Evolutionary conservation across 805 yeast genomes (phyloP).

Genomic region (Zygotorulaspora danielsina): DNA sequence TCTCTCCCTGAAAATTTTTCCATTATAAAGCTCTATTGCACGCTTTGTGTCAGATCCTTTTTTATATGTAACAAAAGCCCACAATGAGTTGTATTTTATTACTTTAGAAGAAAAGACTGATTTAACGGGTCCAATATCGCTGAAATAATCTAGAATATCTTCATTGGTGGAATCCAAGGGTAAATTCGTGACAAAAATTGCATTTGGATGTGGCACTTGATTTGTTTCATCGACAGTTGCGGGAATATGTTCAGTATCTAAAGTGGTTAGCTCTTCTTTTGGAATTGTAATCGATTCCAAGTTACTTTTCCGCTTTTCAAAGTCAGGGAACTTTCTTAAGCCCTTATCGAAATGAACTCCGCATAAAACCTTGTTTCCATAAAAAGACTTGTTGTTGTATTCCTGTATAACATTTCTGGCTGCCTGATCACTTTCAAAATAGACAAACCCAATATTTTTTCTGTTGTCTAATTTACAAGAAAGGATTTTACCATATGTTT

Average conservation of each 20-base stretch:
- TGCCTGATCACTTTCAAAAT: slow-evolving; percentile 33
- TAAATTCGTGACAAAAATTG: slow-evolving; percentile 36
- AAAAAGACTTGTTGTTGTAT: slow-evolving; percentile 29
- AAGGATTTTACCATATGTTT: slow-evolving; percentile 42
- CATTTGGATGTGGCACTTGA: slow-evolving; percentile 29
- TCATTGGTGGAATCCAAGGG: slow-evolving; percentile 32
- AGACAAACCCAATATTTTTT: slow-evolving; percentile 41
- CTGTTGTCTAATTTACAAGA: slow-evolving; percentile 40
- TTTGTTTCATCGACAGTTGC: slow-evolving; percentile 6
- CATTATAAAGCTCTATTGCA: slow-evolving; percentile 37
- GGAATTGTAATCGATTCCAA: slow-evolving; percentile 27
- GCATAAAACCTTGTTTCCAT: slow-evolving; percentile 36
- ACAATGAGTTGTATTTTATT: slow-evolving; percentile 24
- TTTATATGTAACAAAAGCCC: slow-evolving; percentile 44
- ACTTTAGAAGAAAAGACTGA: slow-evolving; percentile 35
- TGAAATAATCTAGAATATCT: slow-evolving; percentile 30
- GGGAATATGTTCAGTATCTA: slow-evolving; percentile 4
- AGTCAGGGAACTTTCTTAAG: slow-evolving; percentile 33
- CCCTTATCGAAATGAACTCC: slow-evolving; percentile 41
- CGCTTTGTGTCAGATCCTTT: slow-evolving; percentile 34
- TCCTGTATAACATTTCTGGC: slow-evolving; percentile 37
- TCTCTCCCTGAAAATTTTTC: slow-evolving; percentile 28
- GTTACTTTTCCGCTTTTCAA: slow-evolving; percentile 27
- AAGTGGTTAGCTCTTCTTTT: slow-evolving; percentile 18
- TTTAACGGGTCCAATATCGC: slow-evolving; percentile 34